These are phyloP conservation scores for Pseudozyma sp. DNA, from an alignment of 1,284 basidiomycete species.

Conservation along the genomic window DNA sequence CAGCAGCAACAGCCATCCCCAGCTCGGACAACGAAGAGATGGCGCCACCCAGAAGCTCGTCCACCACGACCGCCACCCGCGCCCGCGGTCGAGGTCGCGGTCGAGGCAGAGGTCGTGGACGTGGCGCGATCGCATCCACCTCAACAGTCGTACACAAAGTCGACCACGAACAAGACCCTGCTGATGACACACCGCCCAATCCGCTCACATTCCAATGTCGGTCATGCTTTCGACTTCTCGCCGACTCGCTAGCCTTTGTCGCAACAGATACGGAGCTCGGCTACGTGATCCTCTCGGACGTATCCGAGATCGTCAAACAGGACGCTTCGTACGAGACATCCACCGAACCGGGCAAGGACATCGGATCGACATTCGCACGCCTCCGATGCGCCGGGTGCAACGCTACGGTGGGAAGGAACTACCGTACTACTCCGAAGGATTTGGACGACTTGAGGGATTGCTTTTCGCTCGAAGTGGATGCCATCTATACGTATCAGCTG, in stretches of 20 bases:
- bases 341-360: constrained; percentile 35
- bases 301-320: constrained; percentile 36
- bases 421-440: constrained; percentile 45
- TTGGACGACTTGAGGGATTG: constrained; percentile 49
- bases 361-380: constrained; percentile 40
- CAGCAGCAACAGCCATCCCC: neutral
- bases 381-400: constrained; percentile 45
- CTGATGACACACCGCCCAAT: constrained; percentile 13
- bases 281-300: constrained; percentile 50
- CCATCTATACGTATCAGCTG: constrained; percentile 30
- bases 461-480: constrained; percentile 43
- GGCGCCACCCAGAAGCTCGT: constrained; percentile 18
- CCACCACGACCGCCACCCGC: constrained; percentile 4
- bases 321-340: constrained; percentile 28
- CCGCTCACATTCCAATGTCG: constrained; percentile 55
- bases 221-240: constrained; percentile 41
- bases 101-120: constrained; percentile 15
- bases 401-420: constrained; percentile 38
- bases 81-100: constrained; percentile 11
- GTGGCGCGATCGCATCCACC: neutral
- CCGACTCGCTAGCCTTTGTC: constrained; percentile 50
- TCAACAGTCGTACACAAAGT: neutral
- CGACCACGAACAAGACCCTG: neutral
- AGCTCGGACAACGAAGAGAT: constrained; percentile 41
- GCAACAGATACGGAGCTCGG: constrained; percentile 46